phyloP scores from a whole-genome alignment of 2,329 filamentous ascomycete species.

The Coniochaeta pulveracea region DNA sequence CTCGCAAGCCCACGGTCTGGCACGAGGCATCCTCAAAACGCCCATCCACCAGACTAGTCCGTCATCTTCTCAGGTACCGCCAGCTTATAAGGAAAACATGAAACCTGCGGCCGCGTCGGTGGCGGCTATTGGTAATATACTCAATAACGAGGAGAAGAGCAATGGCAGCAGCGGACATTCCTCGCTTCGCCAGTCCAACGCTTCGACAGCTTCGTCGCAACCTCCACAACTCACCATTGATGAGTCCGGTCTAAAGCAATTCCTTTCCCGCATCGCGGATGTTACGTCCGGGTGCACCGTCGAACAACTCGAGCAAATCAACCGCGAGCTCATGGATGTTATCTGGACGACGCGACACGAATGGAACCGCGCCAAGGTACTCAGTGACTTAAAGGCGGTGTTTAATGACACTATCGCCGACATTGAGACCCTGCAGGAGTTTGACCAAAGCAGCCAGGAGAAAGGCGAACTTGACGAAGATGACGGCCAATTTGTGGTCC shows the following conservation, averaged over 20 bases:
- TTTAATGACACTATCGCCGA: constrained; percentile 55
- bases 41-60: constrained; percentile 18
- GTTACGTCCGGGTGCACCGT: constrained; percentile 70
- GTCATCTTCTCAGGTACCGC: constrained; percentile 23
- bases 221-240: constrained; percentile 32
- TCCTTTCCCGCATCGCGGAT: constrained; percentile 53
- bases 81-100: constrained; percentile 19
- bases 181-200: constrained; percentile 15
- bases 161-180: constrained; percentile 8
- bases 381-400: constrained; percentile 41
- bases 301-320: constrained; percentile 91
- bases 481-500: no score
- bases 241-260: constrained; percentile 37
- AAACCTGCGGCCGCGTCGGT: constrained; percentile 9
- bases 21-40: constrained; percentile 18
- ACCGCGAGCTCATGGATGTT: constrained; percentile 79
- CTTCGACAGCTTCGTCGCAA: constrained; percentile 28
- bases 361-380: constrained; percentile 72
- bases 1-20: constrained; percentile 44
- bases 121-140: constrained; percentile 20
- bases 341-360: constrained; percentile 72
- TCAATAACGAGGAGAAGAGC: constrained; percentile 27
- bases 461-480: no score
- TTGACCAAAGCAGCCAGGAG: constrained; percentile 12
- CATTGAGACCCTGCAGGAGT: constrained; percentile 15